Evolutionary conservation across 495 filamentous ascomycete genomes (phyloP).

Genomic region (Astrothelium subdiscretum): DNA sequence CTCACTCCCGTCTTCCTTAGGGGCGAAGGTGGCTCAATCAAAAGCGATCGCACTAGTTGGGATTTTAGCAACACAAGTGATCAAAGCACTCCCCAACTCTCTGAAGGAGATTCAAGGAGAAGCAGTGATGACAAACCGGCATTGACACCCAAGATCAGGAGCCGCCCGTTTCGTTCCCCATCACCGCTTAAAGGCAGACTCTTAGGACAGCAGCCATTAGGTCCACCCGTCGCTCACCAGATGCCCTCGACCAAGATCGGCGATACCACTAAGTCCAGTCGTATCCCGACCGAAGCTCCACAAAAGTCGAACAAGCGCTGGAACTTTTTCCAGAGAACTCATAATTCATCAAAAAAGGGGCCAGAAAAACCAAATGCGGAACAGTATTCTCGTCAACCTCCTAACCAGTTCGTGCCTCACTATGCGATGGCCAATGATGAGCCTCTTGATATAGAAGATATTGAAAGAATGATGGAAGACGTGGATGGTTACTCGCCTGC

Average conservation of each 20-base stretch:
- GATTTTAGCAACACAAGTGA: constrained; percentile 10
- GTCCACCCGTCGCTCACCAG: constrained; percentile 3
- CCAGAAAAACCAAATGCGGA: constrained; percentile 34
- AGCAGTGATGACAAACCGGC: constrained; percentile 11
- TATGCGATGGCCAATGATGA: constrained; percentile 71
- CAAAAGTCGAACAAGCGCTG: constrained; percentile 47
- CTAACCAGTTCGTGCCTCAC: constrained; percentile 49
- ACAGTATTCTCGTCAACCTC: constrained; percentile 5
- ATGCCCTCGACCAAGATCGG: neutral
- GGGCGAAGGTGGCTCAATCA: constrained; percentile 37
- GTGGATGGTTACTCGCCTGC: constrained; percentile 15
- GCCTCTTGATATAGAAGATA: constrained; percentile 50
- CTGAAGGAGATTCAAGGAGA: constrained; percentile 15
- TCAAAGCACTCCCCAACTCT: neutral
- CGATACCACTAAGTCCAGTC: neutral
- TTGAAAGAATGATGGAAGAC: constrained; percentile 54
- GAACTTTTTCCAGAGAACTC: constrained; percentile 72
- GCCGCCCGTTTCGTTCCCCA: constrained; percentile 8
- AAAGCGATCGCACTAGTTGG: constrained; percentile 12
- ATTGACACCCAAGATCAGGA: constrained; percentile 25
- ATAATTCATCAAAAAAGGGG: constrained; percentile 38
- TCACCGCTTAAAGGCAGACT: neutral
- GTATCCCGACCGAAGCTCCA: constrained; percentile 19
- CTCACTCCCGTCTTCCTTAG: constrained; percentile 81
- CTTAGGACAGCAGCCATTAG: constrained; percentile 11